Evolutionary conservation across 2,329 filamentous ascomycete genomes (phyloP).

Genomic region (Cordyceps tenuipes): DNA sequence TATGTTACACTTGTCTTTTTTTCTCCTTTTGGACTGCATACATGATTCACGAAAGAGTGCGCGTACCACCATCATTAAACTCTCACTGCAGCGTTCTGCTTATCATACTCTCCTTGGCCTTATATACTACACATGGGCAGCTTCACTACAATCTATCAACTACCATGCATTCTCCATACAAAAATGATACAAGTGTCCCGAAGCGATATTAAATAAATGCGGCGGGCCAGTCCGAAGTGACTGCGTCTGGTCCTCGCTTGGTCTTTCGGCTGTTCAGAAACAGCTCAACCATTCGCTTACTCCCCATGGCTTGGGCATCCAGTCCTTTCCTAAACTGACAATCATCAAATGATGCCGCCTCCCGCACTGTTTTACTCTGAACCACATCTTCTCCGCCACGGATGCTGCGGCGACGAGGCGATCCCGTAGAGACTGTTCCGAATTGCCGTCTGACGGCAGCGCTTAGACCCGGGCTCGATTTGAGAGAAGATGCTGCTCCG

Average conservation of each 20-base stretch:
- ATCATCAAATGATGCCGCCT: conserved; percentile 11
- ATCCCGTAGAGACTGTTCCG: conserved; percentile 9
- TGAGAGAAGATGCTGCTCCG: conserved; percentile 18
- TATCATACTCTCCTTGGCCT: conserved; percentile 6
- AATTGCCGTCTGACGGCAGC: conserved; percentile 14
- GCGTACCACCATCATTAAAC: too few relatives aligned
- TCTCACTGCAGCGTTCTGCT: too few relatives aligned
- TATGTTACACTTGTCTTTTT: neutral
- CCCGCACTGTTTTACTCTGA: neutral
- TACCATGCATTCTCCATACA: neutral
- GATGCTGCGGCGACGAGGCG: conserved; percentile 6
- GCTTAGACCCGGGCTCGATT: conserved; percentile 22
- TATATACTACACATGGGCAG: conserved; percentile 6
- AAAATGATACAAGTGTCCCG: neutral
- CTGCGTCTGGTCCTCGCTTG: conserved; percentile 13
- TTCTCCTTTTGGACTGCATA: too few relatives aligned
- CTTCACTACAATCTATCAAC: conserved; percentile 4
- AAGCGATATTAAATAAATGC: conserved; percentile 23
- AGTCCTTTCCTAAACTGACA: conserved; percentile 13
- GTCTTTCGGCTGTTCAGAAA: conserved; percentile 43
- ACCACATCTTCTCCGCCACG: neutral
- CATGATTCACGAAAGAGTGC: too few relatives aligned
- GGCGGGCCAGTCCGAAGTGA: neutral
- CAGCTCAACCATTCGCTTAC: conserved; percentile 45
- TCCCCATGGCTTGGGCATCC: conserved; percentile 32